Evolutionary conservation across 768 basidiomycete species (phyloP), one percentile per base, ranked within the genome.

Genomic region (Dentipellis sp.): DNA sequence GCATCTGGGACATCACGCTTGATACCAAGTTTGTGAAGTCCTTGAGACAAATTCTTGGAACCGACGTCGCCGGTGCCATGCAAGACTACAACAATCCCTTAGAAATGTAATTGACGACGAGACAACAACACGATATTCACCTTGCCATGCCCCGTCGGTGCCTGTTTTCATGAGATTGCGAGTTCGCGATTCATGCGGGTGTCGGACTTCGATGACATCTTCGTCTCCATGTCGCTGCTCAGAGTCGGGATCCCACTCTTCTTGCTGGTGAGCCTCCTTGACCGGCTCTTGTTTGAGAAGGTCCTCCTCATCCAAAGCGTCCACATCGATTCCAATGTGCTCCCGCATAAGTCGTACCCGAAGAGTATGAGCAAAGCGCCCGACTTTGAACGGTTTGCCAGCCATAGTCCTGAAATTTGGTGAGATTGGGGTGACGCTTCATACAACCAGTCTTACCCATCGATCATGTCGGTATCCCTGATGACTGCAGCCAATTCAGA

Each of bases 391-490:
- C 0, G 94, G 90, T 62, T 82, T 82, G 16, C 97, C 95, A 9
- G 85, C 95, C 95, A 99, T 98, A 0, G 79, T 86, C 54, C 94
- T 94, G 55, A 49, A 63, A 54, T 16, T 36, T 9, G 17, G 55
- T 55, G 42, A 42, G 34, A 48, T 47, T n/a, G 47, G 8, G 2
- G 35, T 22, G 23, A 35, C 38, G 21, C 48, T 17, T 52, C n/a
- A 17, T 23, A 10, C 16, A n/a, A 39, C 6, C 40, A 56, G 8
- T 46, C 80, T 52, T 59, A 88, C 91, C 91, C 80, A 57, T 95
- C 86, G 52, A 98, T 88, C 89, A 99, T 88, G 65, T 99, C 95
- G 3, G 95, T 98, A 65, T 99, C 97, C 59, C 93, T 78, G 52
- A 98, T 90, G 47, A 99, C 83, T 38, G 90, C 84, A 3, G 93